Percentiles rank a stretch among this genome's conserved stretches.
Conservation (phyloP, 1,284 basidiomycete species). For the Gyrodon tennesseensis region DNA sequence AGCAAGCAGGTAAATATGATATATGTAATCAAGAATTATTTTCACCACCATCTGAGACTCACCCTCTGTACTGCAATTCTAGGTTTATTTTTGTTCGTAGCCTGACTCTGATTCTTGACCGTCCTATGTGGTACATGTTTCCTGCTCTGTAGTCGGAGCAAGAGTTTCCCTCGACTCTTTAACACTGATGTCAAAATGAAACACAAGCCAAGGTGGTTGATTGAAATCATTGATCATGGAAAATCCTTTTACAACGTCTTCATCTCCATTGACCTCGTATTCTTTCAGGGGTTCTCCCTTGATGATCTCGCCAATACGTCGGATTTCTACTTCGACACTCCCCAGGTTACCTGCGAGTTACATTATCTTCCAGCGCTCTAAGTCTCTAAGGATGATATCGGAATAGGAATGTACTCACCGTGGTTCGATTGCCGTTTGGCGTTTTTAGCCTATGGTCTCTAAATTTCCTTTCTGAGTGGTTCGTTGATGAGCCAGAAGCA, state of each 20-base stretch:
- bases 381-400: background rate
- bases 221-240: conserved; percentile 28
- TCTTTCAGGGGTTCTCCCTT: conserved; percentile 8
- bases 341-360: conserved; percentile 18
- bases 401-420: conserved; percentile 7
- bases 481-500: conserved; percentile 20
- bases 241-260: conserved; percentile 10
- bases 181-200: conserved; percentile 22
- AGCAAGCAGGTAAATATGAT: background rate
- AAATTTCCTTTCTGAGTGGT: conserved; percentile 6
- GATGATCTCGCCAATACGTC: conserved; percentile 24
- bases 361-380: background rate
- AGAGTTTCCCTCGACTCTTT: conserved; percentile 2
- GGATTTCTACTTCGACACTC: conserved; percentile 29
- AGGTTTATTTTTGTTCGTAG: background rate
- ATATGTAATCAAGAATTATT: background rate
- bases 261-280: background rate
- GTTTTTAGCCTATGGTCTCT: conserved; percentile 22
- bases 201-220: conserved; percentile 25
- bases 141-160: background rate
- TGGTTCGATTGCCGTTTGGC: conserved; percentile 11
- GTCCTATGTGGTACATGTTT: background rate
- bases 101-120: background rate
- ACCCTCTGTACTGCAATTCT: background rate
- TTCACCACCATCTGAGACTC: background rate